Evolutionary conservation across 495 filamentous ascomycete species (phyloP).

Genomic region (Hyaloscypha bicolor): DNA sequence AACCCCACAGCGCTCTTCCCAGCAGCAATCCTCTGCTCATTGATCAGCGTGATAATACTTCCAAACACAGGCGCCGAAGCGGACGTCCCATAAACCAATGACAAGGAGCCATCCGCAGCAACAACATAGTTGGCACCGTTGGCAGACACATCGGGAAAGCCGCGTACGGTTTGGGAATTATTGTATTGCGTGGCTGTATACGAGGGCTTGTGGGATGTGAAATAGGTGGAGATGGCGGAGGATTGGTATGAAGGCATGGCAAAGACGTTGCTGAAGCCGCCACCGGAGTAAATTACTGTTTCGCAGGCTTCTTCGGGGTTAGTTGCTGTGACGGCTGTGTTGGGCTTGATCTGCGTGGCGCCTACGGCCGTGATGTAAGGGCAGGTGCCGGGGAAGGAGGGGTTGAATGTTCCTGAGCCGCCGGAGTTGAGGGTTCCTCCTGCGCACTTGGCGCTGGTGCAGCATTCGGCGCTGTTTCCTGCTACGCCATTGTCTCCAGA

Average conservation of each 20-base stretch:
- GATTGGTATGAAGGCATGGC: constrained; percentile 27
- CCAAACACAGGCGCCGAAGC: constrained; percentile 41
- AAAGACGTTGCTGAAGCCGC: constrained; percentile 54
- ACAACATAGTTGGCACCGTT: constrained; percentile 61
- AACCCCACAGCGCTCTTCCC: constrained; percentile 64
- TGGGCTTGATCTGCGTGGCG: constrained; percentile 39
- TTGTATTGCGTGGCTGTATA: constrained; percentile 33
- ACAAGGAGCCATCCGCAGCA: constrained; percentile 42
- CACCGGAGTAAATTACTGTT: constrained; percentile 43
- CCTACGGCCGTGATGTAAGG: constrained; percentile 52
- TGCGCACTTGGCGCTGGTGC: constrained; percentile 30
- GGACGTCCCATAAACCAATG: constrained; percentile 52
- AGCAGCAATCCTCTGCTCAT: constrained; percentile 58
- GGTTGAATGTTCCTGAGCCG: constrained; percentile 36
- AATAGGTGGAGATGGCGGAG: constrained; percentile 24
- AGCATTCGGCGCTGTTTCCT: constrained; percentile 40
- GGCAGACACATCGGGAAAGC: constrained; percentile 65
- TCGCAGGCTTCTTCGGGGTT: constrained; percentile 28
- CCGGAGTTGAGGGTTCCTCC: constrained; percentile 29
- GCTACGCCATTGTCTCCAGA: constrained; percentile 45
- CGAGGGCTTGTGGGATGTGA: constrained; percentile 23
- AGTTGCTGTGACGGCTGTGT: constrained; percentile 27
- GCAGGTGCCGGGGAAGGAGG: constrained; percentile 45
- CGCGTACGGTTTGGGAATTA: constrained; percentile 48
- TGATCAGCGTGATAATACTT: constrained; percentile 59